Conservation (phyloP, 169 alveolate species). For the Eimeria zaria region DNA sequence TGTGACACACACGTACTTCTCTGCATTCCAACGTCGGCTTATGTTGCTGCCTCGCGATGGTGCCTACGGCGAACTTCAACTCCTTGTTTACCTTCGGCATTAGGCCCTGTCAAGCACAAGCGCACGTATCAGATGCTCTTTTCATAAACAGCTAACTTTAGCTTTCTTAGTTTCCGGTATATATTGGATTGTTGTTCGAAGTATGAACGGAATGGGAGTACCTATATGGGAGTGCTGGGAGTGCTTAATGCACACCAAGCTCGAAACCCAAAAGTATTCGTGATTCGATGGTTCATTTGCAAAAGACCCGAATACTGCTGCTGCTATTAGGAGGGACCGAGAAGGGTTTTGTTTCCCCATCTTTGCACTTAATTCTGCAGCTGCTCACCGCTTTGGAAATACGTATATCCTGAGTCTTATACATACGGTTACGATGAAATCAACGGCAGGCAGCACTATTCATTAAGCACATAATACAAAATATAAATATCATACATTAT, state of each 20-base stretch:
- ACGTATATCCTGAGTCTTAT: background rate
- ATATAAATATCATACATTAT: background rate
- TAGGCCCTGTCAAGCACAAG: slow-evolving; percentile 35
- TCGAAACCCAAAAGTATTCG: background rate
- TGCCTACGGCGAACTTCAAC: slow-evolving; percentile 4
- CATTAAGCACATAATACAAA: background rate
- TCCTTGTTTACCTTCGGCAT: slow-evolving; percentile 42
- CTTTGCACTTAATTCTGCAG: background rate
- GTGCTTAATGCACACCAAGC: background rate
- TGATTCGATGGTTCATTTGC: background rate
- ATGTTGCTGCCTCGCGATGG: background rate
- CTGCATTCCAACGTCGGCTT: slow-evolving; percentile 50
- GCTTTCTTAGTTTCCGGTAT: background rate
- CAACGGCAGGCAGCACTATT: background rate
- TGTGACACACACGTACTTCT: slow-evolving; percentile 6
- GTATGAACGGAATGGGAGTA: background rate
- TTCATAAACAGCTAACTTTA: background rate
- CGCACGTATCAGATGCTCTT: background rate
- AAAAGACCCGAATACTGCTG: background rate
- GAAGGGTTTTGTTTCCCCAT: background rate
- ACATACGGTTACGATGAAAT: background rate
- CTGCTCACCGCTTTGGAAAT: background rate
- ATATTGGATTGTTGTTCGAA: background rate
- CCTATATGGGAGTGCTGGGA: no score
- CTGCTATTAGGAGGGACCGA: background rate